These are phyloP conservation scores for Cyclostephanos invisitatus DNA, from an alignment of 108 stramenopile species.

Conservation along the genomic window DNA sequence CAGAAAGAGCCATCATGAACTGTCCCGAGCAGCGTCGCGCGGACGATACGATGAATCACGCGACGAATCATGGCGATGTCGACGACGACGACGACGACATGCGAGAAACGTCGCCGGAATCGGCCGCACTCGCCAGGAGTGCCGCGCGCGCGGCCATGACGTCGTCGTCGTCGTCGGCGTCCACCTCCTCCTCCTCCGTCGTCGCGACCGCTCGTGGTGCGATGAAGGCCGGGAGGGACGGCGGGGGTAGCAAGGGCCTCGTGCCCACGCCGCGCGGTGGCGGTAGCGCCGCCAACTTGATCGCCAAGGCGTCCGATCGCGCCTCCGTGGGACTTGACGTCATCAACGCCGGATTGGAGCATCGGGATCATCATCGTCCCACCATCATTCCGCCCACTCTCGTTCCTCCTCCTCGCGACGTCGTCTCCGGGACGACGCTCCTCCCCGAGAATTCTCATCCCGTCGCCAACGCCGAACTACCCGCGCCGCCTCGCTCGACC, in stretches of 20 bases:
- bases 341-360: constrained; percentile 35
- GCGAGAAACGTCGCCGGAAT: constrained; percentile 16
- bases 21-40: no score
- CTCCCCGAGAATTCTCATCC: no score
- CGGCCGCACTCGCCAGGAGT: constrained; percentile 31
- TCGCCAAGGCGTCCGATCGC: constrained; percentile 63
- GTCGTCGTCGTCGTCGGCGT: not conserved
- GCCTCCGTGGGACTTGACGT: constrained; percentile 69
- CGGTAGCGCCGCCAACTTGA: constrained; percentile 12
- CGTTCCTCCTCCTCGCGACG: not conserved
- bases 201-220: not conserved
- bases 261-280: not conserved
- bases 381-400: not conserved
- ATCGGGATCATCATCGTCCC: constrained; percentile 4
- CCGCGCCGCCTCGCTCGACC: no score
- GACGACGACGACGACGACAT: not conserved
- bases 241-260: not conserved
- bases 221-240: constrained; percentile 19
- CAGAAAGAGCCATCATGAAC: no score
- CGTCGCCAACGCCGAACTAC: no score
- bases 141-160: constrained; percentile 24
- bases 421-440: no score
- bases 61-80: not conserved
- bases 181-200: constrained; percentile 9
- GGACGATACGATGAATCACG: no score